These are phyloP conservation scores for Neurospora intermedia DNA, from an alignment of 495 filamentous ascomycete genomes.

Conservation along the genomic window DNA sequence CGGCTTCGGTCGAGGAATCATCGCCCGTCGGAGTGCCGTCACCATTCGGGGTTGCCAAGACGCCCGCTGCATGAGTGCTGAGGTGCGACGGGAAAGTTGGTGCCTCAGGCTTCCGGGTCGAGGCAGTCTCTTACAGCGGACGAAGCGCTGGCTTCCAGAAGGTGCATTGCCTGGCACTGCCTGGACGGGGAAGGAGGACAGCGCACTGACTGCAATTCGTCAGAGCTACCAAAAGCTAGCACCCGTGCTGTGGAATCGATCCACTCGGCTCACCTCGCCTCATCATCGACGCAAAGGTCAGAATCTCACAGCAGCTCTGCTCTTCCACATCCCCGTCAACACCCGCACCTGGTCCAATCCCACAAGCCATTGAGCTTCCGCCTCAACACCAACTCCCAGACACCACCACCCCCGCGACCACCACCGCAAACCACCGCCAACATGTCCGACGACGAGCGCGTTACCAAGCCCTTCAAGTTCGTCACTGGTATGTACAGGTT, in stretches of 20 bases:
- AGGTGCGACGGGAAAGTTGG: neutral
- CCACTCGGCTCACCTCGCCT: slow-evolving; percentile 7
- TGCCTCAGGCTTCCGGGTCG: neutral
- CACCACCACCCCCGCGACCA: slow-evolving; percentile 8
- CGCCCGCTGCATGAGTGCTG: neutral
- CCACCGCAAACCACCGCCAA: slow-evolving; percentile 26
- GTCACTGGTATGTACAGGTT: slow-evolving; percentile 71
- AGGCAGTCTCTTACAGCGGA: neutral
- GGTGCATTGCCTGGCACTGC: neutral
- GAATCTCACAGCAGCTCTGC: neutral
- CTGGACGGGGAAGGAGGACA: neutral
- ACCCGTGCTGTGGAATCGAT: neutral
- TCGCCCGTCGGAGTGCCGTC: neutral
- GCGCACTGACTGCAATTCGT: neutral
- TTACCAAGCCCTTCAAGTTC: slow-evolving; percentile 99
- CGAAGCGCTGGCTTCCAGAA: neutral
- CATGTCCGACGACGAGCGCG: slow-evolving; percentile 86
- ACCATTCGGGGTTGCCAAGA: neutral
- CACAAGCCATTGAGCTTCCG: slow-evolving; percentile 13
- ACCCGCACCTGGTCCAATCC: slow-evolving; percentile 2
- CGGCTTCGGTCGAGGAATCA: neutral
- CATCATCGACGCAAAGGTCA: slow-evolving; percentile 4
- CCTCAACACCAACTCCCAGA: slow-evolving; percentile 5
- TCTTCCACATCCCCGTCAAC: neutral
- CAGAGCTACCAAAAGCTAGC: neutral